Percentiles rank a stretch among this genome's conserved stretches.
phyloP scores from a whole-genome alignment of 2,329 filamentous ascomycete species.

The Pyricularia grisea region DNA sequence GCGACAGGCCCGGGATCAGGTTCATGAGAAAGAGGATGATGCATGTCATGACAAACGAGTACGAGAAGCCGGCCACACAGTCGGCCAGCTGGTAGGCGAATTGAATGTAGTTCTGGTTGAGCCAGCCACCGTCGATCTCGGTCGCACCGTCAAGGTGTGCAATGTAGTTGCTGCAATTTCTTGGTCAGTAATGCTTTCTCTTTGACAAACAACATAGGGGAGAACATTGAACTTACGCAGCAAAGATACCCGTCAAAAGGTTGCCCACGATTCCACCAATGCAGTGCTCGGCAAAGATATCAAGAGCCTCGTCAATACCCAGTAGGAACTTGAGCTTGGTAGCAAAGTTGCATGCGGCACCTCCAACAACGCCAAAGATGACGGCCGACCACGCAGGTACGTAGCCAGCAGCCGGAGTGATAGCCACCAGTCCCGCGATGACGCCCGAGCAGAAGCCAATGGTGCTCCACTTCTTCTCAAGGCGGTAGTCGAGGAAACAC shows the following conservation, averaged over 20 bases:
- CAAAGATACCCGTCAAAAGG: slow-evolving; percentile 68
- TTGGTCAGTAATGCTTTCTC: background rate
- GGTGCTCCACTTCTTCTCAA: slow-evolving; percentile 87
- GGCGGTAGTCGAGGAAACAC: slow-evolving; percentile 80
- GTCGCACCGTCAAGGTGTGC: slow-evolving; percentile 62
- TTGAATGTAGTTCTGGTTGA: slow-evolving; percentile 62
- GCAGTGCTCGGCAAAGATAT: slow-evolving; percentile 86
- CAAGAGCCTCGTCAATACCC: slow-evolving; percentile 77
- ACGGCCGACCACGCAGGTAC: slow-evolving; percentile 57
- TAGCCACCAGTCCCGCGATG: slow-evolving; percentile 76
- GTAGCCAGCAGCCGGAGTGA: slow-evolving; percentile 74
- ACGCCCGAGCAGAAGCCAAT: slow-evolving; percentile 91
- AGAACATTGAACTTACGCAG: slow-evolving; percentile 38
- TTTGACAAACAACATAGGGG: background rate
- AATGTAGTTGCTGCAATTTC: slow-evolving; percentile 49
- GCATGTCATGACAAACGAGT: slow-evolving; percentile 59
- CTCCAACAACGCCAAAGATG: slow-evolving; percentile 49
- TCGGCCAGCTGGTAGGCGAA: slow-evolving; percentile 64
- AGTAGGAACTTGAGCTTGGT: slow-evolving; percentile 73
- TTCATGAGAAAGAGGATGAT: slow-evolving; percentile 64
- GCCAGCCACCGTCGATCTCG: slow-evolving; percentile 53
- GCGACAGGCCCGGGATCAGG: slow-evolving; percentile 59
- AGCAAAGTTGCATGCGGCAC: slow-evolving; percentile 68
- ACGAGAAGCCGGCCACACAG: slow-evolving; percentile 53
- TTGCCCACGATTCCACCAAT: slow-evolving; percentile 77